These are phyloP conservation scores for Solanum okadae DNA, from an alignment of 257 asterid species.

Conservation along the genomic window DNA sequence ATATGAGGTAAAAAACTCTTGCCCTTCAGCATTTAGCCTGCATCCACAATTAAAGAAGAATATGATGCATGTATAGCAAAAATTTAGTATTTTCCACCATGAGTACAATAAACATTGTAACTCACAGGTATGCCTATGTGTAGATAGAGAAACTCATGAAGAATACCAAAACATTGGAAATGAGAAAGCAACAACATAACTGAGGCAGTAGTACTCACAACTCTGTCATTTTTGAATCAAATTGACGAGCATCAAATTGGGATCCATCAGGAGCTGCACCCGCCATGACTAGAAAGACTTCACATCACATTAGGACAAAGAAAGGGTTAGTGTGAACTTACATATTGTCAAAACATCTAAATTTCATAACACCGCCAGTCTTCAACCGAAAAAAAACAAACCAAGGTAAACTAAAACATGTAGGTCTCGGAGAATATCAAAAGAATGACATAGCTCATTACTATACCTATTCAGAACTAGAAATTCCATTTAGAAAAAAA, in stretches of 20 bases:
- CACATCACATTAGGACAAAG: neutral
- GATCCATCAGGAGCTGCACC: conserved; percentile 3
- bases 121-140: neutral
- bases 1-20: conserved; percentile 1
- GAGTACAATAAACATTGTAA: neutral
- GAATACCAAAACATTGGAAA: neutral
- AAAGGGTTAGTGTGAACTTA: neutral
- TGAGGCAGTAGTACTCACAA: neutral
- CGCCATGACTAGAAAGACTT: neutral
- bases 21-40: conserved; percentile 2
- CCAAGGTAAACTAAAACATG: neutral
- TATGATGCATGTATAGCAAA: neutral
- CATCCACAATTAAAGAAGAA: neutral
- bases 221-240: neutral
- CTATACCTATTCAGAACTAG: neutral
- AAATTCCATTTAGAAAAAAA: neutral
- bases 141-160: neutral
- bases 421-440: neutral
- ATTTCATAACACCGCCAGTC: neutral
- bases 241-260: neutral
- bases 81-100: neutral
- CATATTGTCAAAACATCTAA: neutral
- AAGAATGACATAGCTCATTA: neutral
- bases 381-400: neutral
- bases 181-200: neutral